Base-by-base conservation (phyloP, 2,329 filamentous ascomycete genomes). In the Sporothrix euskadiensis region DNA sequence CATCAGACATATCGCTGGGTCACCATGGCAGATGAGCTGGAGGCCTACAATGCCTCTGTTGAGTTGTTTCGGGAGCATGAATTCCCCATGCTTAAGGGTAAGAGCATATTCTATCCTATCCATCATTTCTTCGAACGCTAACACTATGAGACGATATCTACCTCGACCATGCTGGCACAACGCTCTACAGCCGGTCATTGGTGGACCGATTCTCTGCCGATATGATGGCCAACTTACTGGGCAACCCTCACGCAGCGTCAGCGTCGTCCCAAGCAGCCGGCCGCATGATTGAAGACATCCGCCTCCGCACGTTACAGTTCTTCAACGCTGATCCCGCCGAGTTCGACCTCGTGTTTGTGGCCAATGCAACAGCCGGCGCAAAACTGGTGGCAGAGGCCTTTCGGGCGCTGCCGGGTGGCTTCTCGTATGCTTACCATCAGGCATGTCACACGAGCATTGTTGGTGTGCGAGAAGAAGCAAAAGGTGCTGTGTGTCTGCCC, bases 131-230 rank as follows among this genome's bases (percentile, higher is more conserved):
- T 68, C 30, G 10, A 49, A 65, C 65, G 22, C 71, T 76, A 66
- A 76, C 75, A 75, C 65, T 74, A 19, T 12, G 72, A 95, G 93
- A 88, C 71, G 89, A 89, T 10, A 86, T 90, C 65, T 98, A 98
- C 81, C 90, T 98, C 73, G 95, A 98, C 78, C 94, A 98, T 91
- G 94, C 94, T 0, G 95, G 94, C n/a, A 93, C 93, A n/a, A 95
- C 94, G 0, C 85, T 92, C 0, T 93, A 92, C 79, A 85, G 94
- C 57, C 95, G 92, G 80, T 94, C 92, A 41, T 83, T 96, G 32
- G 90, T 98, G 81, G 91, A 95, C 76, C 85, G 84, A 32, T 97
- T 97, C 82, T 89, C 93, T 9, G 81, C 83, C n/a, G 92, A 96
- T 74, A 91, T 98, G 87, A 90, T 91, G 35, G 85, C 88, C 4